These are phyloP conservation scores for Chlamydomonas sp. DNA, from an alignment of 139 green algal genomes.

Conservation along the genomic window DNA sequence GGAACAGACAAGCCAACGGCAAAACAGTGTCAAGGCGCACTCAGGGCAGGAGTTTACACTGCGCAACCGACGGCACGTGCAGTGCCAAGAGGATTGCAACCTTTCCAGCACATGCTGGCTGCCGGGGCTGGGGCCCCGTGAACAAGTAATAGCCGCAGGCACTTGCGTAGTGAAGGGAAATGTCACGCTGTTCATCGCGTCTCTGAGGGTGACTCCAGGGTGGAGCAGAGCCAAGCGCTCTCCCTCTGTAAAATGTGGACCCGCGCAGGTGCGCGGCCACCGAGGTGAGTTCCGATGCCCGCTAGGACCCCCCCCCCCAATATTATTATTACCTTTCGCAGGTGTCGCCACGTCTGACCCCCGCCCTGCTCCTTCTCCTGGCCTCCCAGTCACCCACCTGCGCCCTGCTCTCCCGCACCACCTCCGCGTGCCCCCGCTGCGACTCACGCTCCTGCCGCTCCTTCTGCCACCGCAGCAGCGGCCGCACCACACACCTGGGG, in stretches of 20 bases:
- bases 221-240: neutral
- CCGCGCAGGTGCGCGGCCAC: neutral
- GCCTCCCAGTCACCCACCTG: neutral
- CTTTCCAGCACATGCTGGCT: neutral
- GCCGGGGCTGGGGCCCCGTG: no score
- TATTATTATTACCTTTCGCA: neutral
- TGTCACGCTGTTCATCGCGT: no score
- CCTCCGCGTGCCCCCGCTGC: conserved; percentile 37
- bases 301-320: neutral
- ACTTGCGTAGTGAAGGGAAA: no score
- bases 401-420: conserved; percentile 6
- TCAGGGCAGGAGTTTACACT: no score
- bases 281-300: neutral
- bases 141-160: no score
- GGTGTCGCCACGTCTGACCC: neutral
- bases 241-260: neutral
- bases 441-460: conserved; percentile 2
- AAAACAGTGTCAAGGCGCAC: neutral
- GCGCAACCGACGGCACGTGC: no score
- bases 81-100: neutral
- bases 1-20: neutral
- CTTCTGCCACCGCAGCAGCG: conserved; percentile 42
- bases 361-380: neutral
- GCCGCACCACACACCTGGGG: conserved; percentile 44
- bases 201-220: no score